Evolutionary conservation across 1,284 basidiomycete genomes (phyloP), one percentile per base, ranked within the genome.

Genomic region (Cystobasidium sp.): DNA sequence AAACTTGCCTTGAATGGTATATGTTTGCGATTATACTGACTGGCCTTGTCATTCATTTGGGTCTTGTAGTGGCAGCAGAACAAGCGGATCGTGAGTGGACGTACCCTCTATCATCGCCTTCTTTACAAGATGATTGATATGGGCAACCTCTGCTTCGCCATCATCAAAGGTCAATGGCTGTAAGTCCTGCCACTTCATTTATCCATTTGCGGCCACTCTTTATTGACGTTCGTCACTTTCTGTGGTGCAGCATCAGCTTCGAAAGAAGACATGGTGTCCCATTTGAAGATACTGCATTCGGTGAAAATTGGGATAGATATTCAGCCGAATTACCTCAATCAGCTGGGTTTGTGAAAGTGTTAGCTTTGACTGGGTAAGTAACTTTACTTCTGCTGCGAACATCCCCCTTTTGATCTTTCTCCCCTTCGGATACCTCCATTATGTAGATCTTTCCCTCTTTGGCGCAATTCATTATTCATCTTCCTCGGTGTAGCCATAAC

Each of bases 211-310:
- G n/a, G n/a, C n/a, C n/a, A n/a, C n/a, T n/a, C n/a, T n/a, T n/a
- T n/a, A n/a, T n/a, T n/a, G 24, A 49, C 20, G 44, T n/a, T 20
- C 18, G 24, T 43, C 22, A 9, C 44, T 52, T 14, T 8, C 37
- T 64, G 22, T 64, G 1, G 10, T 8, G 22, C 24, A 65, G 63
- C 4, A 65, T 65, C 46, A 58, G 49, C 58, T 70, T 70, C 46
- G 58, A 70, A 24, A 59, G 31, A 37, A 31, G 68, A 22, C 68
- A 70, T 18, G 68, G 68, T 2, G 68, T 70, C 9, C 52, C 56
- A 16, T 62, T 22, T 49, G 68, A 70, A 63, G 68, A 70, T 39
- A 61, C 43, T 16, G 68, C 68, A n/a, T 62, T 61, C 39, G 68
- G 68, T 3, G 68, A 69, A n/a, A 70, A 70, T 22, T 70, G 68